Percentiles rank a stretch among this genome's conserved stretches.
phyloP scores from a whole-genome alignment of 805 yeast species.

The Pachysolen tannophilus region DNA sequence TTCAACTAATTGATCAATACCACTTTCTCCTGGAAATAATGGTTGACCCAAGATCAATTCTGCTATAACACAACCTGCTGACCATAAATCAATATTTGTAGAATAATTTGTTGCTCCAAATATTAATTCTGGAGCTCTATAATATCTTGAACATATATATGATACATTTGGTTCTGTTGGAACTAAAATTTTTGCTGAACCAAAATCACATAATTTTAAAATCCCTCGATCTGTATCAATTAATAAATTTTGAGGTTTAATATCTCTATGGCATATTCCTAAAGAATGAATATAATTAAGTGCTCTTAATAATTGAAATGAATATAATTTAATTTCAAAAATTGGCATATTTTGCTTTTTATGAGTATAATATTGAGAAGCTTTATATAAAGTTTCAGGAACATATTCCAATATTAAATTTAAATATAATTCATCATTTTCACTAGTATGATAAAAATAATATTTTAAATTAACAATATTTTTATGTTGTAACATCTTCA shows the following conservation, averaged over 20 bases:
- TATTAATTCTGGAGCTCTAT: slow-evolving; percentile 95
- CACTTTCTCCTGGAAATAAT: slow-evolving; percentile 94
- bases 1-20: slow-evolving; percentile 95
- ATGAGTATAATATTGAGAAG: slow-evolving; percentile 76
- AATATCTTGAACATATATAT: slow-evolving; percentile 93
- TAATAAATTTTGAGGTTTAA: slow-evolving; percentile 82
- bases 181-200: slow-evolving; percentile 84
- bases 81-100: slow-evolving; percentile 95
- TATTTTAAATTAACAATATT: slow-evolving; percentile 85
- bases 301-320: slow-evolving; percentile 71
- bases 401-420: slow-evolving; percentile 86
- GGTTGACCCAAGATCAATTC: slow-evolving; percentile 95
- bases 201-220: slow-evolving; percentile 92
- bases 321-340: slow-evolving; percentile 79
- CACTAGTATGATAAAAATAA: slow-evolving; percentile 70
- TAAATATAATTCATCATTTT: slow-evolving; percentile 76
- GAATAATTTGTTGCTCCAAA: slow-evolving; percentile 97
- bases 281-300: slow-evolving; percentile 69
- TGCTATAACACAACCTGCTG: slow-evolving; percentile 97
- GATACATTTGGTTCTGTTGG: slow-evolving; percentile 93
- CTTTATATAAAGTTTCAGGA: slow-evolving; percentile 93
- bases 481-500: slow-evolving; percentile 81
- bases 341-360: slow-evolving; percentile 77
- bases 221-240: slow-evolving; percentile 82
- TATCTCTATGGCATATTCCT: slow-evolving; percentile 86